phyloP scores from a whole-genome alignment of 352 stramenopile genomes.

The Globisporangium canariense region DNA sequence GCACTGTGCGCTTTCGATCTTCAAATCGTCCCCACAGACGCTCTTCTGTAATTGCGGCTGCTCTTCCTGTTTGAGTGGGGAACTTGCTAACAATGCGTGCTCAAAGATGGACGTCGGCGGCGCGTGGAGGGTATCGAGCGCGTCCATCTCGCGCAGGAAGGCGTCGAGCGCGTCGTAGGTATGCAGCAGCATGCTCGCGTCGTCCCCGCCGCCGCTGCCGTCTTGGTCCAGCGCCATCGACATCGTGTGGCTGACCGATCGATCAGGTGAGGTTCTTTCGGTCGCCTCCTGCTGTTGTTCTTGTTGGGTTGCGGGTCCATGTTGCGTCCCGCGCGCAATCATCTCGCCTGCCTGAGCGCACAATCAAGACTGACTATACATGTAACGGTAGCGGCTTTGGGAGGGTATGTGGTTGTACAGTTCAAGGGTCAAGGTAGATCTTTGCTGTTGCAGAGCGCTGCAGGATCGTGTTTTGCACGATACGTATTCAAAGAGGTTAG shows the following conservation, averaged over 20 bases:
- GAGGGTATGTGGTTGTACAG: neutral
- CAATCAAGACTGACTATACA: too few species aligned
- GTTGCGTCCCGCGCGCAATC: neutral
- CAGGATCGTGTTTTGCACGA: too few species aligned
- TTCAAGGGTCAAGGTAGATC: too few species aligned
- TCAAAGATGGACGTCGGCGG: too few species aligned
- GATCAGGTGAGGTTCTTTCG: too few species aligned
- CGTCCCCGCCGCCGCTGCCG: neutral
- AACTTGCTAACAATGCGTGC: too few species aligned
- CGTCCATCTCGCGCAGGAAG: constrained; percentile 16
- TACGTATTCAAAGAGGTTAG: too few species aligned
- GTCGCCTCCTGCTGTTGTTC: too few species aligned
- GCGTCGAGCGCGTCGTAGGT: constrained; percentile 13
- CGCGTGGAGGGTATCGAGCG: constrained; percentile 3
- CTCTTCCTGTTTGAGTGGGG: neutral
- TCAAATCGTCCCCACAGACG: neutral
- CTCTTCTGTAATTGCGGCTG: neutral
- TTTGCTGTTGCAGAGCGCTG: too few species aligned
- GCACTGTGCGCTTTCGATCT: neutral
- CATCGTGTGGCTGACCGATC: too few species aligned
- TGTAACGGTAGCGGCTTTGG: neutral
- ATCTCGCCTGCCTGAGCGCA: too few species aligned
- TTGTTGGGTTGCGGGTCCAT: too few species aligned
- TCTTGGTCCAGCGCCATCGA: neutral
- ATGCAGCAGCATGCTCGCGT: constrained; percentile 11